Base-by-base conservation (phyloP, 768 basidiomycete species). In the Saitozyma sp. region DNA sequence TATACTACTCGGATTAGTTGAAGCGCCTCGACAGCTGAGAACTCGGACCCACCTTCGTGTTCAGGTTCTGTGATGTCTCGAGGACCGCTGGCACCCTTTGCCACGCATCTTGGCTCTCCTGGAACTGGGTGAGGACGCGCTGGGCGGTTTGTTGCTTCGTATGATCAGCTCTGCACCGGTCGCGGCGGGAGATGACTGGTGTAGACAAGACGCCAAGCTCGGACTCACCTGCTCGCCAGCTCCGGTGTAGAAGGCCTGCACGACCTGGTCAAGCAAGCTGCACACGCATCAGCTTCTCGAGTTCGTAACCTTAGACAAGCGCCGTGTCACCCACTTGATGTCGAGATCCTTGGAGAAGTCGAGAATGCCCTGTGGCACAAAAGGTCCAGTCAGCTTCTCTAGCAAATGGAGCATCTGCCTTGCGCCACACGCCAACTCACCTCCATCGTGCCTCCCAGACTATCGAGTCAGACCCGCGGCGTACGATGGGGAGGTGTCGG, bases 31-130 rank as follows among this genome's bases (percentile, higher is more conserved):
- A 54, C n/a, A 41, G 61, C 50, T 37, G 58, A 17, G 46, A 54
- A 19, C 8, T 19, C 3, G 42, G 39, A 64, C 78, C 50, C n/a
- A 79, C 81, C 76, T 98, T 74, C 87, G 86, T 81, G 67, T 98
- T 94, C 37, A 88, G 86, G 78, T 88, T 93, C 10, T 84, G 83
- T 0, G 92, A 89, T 55, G 84, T 84, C 73, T 96, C 92, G 62
- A 99, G 83, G 71, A 99, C 90, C 63, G 90, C 89, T 46, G 96
- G 96, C 8, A 98, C 96, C 79, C 90, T 85, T 67, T 93, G 94
- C 96, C 96, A 99, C 42, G 94, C 88, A 63, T 98, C 95, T 16
- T 91, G 90, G 79, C 92, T 85, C 64, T 99, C 96, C 59, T 98
- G 93, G 75, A 99, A 89, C 77, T 94, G 93, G 8, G 95, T 96